A percentile compares a stretch with the other conserved stretches of the same genome.
phyloP scores from a whole-genome alignment of 208 protist species.

The Trypanosoma vivax region DNA sequence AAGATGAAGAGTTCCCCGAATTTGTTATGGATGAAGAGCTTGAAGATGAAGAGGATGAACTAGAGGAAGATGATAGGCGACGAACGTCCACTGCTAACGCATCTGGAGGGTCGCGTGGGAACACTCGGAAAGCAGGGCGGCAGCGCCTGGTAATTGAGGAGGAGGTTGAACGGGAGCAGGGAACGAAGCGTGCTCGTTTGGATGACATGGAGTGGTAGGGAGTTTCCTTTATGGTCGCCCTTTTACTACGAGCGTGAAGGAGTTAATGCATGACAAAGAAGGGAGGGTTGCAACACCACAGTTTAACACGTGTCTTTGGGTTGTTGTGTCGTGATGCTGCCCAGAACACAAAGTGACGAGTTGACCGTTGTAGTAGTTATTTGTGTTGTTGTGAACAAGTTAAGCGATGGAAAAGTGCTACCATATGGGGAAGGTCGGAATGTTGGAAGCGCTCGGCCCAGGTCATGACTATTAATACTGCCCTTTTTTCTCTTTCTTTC shows the following conservation, averaged over 20 bases:
- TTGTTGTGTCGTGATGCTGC: neutral
- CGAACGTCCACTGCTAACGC: neutral
- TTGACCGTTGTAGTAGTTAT: too few relatives aligned
- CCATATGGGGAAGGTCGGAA: too few relatives aligned
- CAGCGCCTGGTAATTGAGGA: slow-evolving; percentile 82
- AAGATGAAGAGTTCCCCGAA: slow-evolving; percentile 82
- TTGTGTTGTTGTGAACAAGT: too few relatives aligned
- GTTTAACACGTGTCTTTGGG: neutral
- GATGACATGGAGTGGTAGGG: slow-evolving; percentile 81
- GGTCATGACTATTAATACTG: too few relatives aligned
- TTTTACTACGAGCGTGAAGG: neutral
- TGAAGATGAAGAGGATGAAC: slow-evolving; percentile 56
- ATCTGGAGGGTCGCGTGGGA: neutral
- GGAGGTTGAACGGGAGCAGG: slow-evolving; percentile 67
- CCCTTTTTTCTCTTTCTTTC: too few relatives aligned
- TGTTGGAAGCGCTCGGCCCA: too few relatives aligned
- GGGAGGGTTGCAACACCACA: too few relatives aligned
- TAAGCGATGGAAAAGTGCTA: too few relatives aligned
- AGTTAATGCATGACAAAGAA: neutral
- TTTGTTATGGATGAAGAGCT: slow-evolving; percentile 89
- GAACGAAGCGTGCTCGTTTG: slow-evolving; percentile 33
- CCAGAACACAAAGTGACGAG: too few relatives aligned
- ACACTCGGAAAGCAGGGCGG: slow-evolving; percentile 22
- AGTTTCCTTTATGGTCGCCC: too few relatives aligned
- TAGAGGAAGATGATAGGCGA: slow-evolving; percentile 16